Conservation (phyloP, 345 rosid genomes). For the Trapa incisa region DNA sequence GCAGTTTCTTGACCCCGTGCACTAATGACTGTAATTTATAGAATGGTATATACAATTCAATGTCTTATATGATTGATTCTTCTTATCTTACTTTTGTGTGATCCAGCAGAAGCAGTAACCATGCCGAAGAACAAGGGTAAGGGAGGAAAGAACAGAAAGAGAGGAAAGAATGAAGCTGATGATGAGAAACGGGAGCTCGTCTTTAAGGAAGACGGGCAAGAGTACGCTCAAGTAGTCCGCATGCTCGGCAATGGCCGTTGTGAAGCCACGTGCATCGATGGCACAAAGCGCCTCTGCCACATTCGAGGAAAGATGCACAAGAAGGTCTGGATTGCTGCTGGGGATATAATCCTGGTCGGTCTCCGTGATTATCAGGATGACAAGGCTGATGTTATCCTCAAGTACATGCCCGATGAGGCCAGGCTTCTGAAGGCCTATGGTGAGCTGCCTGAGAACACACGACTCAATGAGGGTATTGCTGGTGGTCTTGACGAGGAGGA, state of each 20-base stretch:
- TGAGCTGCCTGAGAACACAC: conserved; percentile 25
- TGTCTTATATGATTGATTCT: neutral
- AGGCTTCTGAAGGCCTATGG: conserved; percentile 39
- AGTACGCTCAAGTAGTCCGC: conserved; percentile 34
- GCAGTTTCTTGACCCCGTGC: no score
- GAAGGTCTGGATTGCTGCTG: conserved; percentile 46
- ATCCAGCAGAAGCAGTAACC: neutral
- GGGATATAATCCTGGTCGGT: conserved; percentile 36
- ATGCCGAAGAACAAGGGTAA: conserved; percentile 56
- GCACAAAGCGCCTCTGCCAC: conserved; percentile 38
- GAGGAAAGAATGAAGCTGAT: conserved; percentile 45
- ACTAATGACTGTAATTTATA: no score
- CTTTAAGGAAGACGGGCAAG: conserved; percentile 45
- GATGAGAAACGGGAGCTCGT: conserved; percentile 46
- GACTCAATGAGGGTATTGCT: conserved; percentile 32
- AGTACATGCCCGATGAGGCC: conserved; percentile 40
- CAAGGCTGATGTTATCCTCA: conserved; percentile 41
- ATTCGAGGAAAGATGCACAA: conserved; percentile 50
- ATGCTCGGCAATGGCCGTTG: conserved; percentile 46
- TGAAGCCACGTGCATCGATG: conserved; percentile 41
- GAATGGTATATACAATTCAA: no score
- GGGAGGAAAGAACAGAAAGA: conserved; percentile 49
- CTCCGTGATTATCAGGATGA: conserved; percentile 45
- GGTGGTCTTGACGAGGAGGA: conserved; percentile 35
- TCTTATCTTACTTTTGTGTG: neutral